Conservation (phyloP, 306 rosid species). For the Lotus japonicus region DNA sequence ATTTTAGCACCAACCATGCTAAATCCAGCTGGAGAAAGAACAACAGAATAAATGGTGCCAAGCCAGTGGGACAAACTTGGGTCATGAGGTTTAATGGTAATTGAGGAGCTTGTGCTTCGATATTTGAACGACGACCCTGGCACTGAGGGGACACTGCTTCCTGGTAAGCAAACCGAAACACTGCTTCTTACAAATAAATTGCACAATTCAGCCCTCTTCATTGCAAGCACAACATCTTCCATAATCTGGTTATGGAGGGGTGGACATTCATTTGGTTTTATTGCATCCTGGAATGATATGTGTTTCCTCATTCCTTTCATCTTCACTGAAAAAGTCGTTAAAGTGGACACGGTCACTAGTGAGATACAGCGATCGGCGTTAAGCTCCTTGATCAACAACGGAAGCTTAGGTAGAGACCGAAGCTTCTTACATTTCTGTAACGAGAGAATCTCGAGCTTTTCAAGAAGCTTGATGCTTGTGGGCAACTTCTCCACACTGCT, state of each 20-base stretch:
- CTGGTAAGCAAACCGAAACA: constrained; percentile 8
- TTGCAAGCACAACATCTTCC: not conserved
- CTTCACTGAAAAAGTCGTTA: not conserved
- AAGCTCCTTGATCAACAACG: too few species aligned
- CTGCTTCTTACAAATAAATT: not conserved
- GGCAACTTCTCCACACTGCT: too few species aligned
- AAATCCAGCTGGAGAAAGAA: not conserved
- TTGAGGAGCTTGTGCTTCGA: not conserved
- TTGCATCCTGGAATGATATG: not conserved
- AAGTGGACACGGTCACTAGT: too few species aligned
- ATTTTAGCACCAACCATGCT: not conserved
- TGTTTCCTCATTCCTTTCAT: not conserved
- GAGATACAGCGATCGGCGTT: too few species aligned
- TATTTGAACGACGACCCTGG: not conserved
- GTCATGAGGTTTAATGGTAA: not conserved
- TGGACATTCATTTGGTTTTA: not conserved
- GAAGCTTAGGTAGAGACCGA: too few species aligned
- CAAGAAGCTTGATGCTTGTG: too few species aligned
- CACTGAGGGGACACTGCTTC: not conserved
- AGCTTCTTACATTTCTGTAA: too few species aligned
- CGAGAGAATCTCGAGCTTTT: too few species aligned
- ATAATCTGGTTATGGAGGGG: not conserved
- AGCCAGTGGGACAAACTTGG: too few species aligned
- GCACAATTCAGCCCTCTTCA: not conserved
- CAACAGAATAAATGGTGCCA: not conserved